These are phyloP conservation scores for Tolypocladium inflatum DNA, from an alignment of 2,329 filamentous ascomycete genomes.

Conservation along the genomic window DNA sequence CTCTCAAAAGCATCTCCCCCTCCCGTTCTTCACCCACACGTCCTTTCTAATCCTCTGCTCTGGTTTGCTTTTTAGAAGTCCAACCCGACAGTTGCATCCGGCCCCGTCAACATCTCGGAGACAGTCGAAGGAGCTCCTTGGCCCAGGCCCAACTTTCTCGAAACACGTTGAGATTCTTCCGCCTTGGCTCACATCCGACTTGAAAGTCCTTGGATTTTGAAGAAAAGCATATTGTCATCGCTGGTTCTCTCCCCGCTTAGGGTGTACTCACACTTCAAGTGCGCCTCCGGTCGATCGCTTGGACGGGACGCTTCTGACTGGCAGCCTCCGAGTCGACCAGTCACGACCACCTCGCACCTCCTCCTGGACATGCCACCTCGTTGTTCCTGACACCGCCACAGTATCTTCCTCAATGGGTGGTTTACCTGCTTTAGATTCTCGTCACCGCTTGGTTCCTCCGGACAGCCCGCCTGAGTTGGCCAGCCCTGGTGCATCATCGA, in stretches of 20 bases:
- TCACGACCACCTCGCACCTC: background rate
- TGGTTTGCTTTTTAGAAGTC: background rate
- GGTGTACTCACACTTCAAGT: background rate
- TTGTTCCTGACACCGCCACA: background rate
- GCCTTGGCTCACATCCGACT: background rate
- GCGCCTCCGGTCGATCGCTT: background rate
- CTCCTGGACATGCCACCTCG: conserved; percentile 5
- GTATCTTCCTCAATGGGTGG: conserved; percentile 43
- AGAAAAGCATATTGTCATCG: background rate
- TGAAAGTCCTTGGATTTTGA: background rate
- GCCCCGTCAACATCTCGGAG: background rate
- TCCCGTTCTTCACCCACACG: conserved; percentile 3
- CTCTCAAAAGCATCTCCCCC: conserved; percentile 14
- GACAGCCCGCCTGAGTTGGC: conserved; percentile 45
- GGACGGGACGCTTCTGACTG: background rate
- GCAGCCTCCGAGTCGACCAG: background rate
- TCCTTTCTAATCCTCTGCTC: background rate
- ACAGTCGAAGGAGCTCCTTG: background rate
- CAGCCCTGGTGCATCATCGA: conserved; percentile 40
- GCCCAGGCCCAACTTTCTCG: background rate
- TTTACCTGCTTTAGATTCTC: conserved; percentile 39
- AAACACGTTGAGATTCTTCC: background rate
- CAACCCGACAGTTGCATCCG: background rate
- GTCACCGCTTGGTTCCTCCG: conserved; percentile 39
- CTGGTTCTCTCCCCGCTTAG: background rate